Percentiles rank a stretch among this genome's conserved stretches.
Conservation (phyloP, 2,329 filamentous ascomycete species). For the Lachnellula hyalina region DNA sequence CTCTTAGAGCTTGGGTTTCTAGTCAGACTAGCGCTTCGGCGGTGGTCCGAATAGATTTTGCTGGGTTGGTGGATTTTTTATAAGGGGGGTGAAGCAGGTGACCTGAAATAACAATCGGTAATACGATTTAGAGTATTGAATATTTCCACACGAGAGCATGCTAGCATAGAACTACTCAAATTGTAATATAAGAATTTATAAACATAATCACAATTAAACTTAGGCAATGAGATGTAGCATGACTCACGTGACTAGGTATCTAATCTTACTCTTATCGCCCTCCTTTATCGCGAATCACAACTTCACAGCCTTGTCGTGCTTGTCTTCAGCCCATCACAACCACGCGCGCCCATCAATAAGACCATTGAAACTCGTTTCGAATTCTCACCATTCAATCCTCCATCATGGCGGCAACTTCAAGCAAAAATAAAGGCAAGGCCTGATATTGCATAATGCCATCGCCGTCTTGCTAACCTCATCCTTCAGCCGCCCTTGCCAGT, state of each 20-base stretch:
- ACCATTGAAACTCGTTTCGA: background rate
- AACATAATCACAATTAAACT: no score
- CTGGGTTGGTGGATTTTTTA: no score
- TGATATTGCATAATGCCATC: background rate
- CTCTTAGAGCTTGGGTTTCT: no score
- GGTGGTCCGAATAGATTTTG: no score
- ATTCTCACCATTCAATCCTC: background rate
- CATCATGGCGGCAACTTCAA: background rate
- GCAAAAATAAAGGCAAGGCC: background rate
- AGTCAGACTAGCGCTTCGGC: no score
- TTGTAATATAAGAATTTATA: no score
- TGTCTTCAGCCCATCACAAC: background rate
- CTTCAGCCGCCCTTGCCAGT: constrained; percentile 22
- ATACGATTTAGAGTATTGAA: no score
- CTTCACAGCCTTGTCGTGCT: background rate
- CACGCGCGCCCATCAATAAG: background rate
- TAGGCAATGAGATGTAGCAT: no score
- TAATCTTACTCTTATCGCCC: background rate
- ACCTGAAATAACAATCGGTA: no score
- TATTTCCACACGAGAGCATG: no score
- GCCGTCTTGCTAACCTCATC: background rate
- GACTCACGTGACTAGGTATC: background rate
- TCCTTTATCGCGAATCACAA: background rate
- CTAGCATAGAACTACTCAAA: no score
- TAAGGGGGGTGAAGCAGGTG: no score